Conservation (phyloP, 441 rosid species). For the Heliophila coronopifolia region DNA sequence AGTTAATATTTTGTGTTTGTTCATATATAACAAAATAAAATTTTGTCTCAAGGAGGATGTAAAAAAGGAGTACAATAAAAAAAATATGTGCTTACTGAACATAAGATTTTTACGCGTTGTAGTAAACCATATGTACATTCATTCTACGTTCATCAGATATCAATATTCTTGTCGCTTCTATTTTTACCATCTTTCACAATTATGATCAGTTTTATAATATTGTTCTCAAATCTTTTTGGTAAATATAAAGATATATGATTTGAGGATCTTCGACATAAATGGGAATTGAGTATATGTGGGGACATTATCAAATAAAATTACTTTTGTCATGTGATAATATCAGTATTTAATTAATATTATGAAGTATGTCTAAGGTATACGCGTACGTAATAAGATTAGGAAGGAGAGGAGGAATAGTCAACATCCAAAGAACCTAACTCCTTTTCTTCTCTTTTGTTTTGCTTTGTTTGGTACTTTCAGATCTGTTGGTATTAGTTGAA, state of each 20-base stretch:
- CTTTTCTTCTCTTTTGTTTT: not conserved
- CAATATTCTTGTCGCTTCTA: too few species aligned
- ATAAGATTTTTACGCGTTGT: too few species aligned
- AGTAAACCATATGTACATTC: too few species aligned
- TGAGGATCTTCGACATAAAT: conserved; percentile 17
- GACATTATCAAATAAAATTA: conserved; percentile 7
- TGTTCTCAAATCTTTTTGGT: too few species aligned
- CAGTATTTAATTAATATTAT: conserved; percentile 4
- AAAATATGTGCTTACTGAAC: too few species aligned
- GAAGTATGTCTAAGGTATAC: conserved; percentile 5
- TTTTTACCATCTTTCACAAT: not conserved
- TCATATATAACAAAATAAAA: too few species aligned
- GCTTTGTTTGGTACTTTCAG: not conserved
- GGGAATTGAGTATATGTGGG: conserved; percentile 1
- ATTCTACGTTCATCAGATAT: too few species aligned
- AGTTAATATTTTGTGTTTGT: too few species aligned
- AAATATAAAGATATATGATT: conserved; percentile 1
- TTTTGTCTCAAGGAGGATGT: too few species aligned
- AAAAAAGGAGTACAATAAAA: too few species aligned
- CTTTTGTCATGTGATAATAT: not conserved
- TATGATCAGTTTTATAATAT: not conserved
- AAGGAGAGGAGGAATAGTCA: conserved; percentile 20
- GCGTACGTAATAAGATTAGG: conserved; percentile 16
- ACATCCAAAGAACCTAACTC: conserved; percentile 11
- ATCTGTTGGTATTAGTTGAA: not conserved